A percentile compares a stretch with the other conserved stretches of the same genome.
phyloP scores from a whole-genome alignment of 345 rosid genomes.

The Rhizophora mangle region DNA sequence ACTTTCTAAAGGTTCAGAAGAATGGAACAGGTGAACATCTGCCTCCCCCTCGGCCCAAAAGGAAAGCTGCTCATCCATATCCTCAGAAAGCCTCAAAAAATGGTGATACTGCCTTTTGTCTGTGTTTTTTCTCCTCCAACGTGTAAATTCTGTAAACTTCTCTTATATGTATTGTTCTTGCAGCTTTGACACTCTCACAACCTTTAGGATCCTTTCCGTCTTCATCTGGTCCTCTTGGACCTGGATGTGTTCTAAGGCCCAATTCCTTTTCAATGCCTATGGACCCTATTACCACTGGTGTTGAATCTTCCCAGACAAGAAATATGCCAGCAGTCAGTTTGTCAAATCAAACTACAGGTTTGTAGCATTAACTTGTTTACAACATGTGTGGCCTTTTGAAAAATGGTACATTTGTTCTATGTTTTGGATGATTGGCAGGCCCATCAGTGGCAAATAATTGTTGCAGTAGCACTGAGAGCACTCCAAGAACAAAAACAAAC shows the following conservation, averaged over 20 bases:
- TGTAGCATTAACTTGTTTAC: neutral
- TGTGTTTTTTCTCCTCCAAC: slow-evolving; percentile 1
- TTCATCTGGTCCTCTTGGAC: slow-evolving; percentile 43
- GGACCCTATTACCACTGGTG: slow-evolving; percentile 43
- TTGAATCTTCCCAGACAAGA: slow-evolving; percentile 49
- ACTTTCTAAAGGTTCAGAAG: slow-evolving; percentile 84
- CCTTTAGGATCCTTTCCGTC: slow-evolving; percentile 45
- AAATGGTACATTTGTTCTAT: neutral
- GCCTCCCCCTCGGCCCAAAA: slow-evolving; percentile 90
- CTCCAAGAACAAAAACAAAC: slow-evolving; percentile 38
- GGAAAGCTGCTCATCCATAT: slow-evolving; percentile 95
- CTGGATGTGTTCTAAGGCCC: slow-evolving; percentile 44
- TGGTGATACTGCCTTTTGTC: slow-evolving; percentile 33
- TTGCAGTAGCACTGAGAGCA: slow-evolving; percentile 67
- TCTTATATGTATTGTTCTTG: slow-evolving; percentile 15
- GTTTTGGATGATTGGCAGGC: slow-evolving; percentile 30
- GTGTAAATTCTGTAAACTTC: neutral
- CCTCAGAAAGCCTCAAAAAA: slow-evolving; percentile 80
- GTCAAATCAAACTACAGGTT: slow-evolving; percentile 48
- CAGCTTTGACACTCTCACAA: slow-evolving; percentile 44
- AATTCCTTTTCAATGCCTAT: slow-evolving; percentile 56
- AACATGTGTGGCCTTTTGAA: too few species aligned
- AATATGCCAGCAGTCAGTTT: slow-evolving; percentile 45
- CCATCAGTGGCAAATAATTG: slow-evolving; percentile 44
- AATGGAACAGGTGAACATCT: slow-evolving; percentile 79